Evolutionary conservation across 2,329 filamentous ascomycete genomes (phyloP).

Genomic region (Xylaria multiplex): DNA sequence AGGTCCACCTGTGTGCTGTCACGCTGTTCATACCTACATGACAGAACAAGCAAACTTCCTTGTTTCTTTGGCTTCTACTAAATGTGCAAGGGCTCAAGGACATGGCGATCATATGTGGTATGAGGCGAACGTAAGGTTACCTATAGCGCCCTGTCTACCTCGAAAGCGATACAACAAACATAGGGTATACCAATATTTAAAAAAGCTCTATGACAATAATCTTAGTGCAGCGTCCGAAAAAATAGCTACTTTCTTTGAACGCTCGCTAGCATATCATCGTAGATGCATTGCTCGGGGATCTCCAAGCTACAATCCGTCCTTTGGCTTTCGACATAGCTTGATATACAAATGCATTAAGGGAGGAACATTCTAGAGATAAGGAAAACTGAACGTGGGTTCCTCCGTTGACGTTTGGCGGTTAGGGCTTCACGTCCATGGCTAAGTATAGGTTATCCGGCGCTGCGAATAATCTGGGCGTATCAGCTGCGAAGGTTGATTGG

Average conservation of each 20-base stretch:
- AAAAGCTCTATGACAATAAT: not conserved
- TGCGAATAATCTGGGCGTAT: not conserved
- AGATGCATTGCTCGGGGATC: not conserved
- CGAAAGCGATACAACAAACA: not conserved
- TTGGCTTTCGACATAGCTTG: not conserved
- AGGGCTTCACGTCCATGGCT: too few relatives aligned
- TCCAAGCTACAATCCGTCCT: not conserved
- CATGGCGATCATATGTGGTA: not conserved
- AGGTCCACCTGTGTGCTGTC: slow-evolving; percentile 4
- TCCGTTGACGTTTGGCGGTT: not conserved
- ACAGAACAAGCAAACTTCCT: slow-evolving; percentile 10
- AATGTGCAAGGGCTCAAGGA: slow-evolving; percentile 3
- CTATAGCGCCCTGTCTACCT: not conserved
- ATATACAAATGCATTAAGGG: not conserved
- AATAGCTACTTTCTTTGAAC: not conserved
- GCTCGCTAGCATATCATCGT: not conserved
- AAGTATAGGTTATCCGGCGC: not conserved
- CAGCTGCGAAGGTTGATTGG: not conserved
- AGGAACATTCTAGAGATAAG: not conserved
- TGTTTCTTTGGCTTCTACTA: not conserved
- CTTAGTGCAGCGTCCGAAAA: not conserved
- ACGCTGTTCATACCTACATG: not conserved
- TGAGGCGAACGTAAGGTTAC: slow-evolving; percentile 12
- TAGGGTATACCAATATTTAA: not conserved
- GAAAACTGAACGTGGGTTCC: not conserved